These are phyloP conservation scores for Arabidopsis arenosa DNA, from an alignment of 345 rosid species.

Conservation along the genomic window DNA sequence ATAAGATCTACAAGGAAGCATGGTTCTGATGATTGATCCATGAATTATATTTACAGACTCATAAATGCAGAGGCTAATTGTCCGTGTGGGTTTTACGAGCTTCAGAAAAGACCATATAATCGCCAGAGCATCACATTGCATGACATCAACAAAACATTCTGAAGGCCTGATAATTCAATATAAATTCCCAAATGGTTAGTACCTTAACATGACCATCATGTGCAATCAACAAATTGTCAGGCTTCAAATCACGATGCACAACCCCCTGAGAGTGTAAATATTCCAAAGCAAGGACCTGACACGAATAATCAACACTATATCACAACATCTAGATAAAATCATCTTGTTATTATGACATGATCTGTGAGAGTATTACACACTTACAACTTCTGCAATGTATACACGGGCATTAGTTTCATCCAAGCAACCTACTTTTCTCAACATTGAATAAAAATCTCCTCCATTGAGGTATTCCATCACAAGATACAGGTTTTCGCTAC, in stretches of 20 bases:
- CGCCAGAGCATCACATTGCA: slow-evolving; percentile 18
- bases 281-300: slow-evolving; percentile 90
- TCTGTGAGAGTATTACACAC: slow-evolving; percentile 42
- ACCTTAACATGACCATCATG: slow-evolving; percentile 99
- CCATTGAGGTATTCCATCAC: slow-evolving; percentile 99
- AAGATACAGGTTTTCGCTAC: slow-evolving; percentile 91
- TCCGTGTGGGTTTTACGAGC: slow-evolving; percentile 16
- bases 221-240: slow-evolving; percentile 94
- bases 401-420: slow-evolving; percentile 88
- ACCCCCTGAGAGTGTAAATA: slow-evolving; percentile 84
- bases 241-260: slow-evolving; percentile 98
- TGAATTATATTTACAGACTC: neutral
- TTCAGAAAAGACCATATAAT: slow-evolving; percentile 22
- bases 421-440: slow-evolving; percentile 83
- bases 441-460: slow-evolving; percentile 88
- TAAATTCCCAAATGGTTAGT: slow-evolving; percentile 35
- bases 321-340: slow-evolving; percentile 32
- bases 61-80: slow-evolving; percentile 3
- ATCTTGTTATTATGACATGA: slow-evolving; percentile 25
- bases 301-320: slow-evolving; percentile 7
- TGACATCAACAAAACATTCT: slow-evolving; percentile 54
- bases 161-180: slow-evolving; percentile 27
- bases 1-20: slow-evolving; percentile 19
- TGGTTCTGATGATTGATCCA: neutral
- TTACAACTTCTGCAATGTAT: slow-evolving; percentile 97